Evolutionary conservation across 2,329 filamentous ascomycete species (phyloP).

Genomic region (Didymella lethalis): DNA sequence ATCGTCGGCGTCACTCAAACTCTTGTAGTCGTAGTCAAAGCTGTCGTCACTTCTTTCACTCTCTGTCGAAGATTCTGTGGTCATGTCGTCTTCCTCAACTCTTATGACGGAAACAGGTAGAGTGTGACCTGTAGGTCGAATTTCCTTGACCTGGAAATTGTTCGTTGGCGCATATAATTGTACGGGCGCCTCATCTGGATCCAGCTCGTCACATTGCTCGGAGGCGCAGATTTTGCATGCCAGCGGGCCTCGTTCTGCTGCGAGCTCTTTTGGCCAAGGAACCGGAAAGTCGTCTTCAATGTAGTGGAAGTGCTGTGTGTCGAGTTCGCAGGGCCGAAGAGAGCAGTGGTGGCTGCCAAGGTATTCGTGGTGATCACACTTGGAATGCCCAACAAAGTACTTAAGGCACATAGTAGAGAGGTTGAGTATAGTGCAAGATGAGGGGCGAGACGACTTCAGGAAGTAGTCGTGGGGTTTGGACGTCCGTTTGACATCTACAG

Average conservation of each 20-base stretch:
- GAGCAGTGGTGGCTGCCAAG: conserved; percentile 18
- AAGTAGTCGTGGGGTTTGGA: not conserved
- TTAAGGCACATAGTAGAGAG: conserved; percentile 14
- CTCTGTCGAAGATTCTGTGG: not conserved
- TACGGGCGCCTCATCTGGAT: conserved; percentile 17
- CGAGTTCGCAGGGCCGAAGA: conserved; percentile 4
- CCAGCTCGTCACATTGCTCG: conserved; percentile 1
- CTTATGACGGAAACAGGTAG: not conserved
- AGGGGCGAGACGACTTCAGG: not conserved
- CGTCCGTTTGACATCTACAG: conserved; percentile 12
- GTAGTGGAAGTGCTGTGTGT: conserved; percentile 11
- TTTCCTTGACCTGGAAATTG: conserved; percentile 3
- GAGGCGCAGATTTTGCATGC: conserved; percentile 11
- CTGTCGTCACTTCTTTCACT: not conserved
- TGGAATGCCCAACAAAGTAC: conserved; percentile 2
- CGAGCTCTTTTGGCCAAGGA: not conserved
- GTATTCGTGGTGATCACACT: conserved; percentile 16
- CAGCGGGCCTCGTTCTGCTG: not conserved
- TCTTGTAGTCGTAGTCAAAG: conserved; percentile 14
- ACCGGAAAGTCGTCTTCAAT: conserved; percentile 9
- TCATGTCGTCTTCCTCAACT: not conserved
- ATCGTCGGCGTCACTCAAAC: conserved; percentile 13
- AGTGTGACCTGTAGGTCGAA: not conserved
- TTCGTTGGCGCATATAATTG: conserved; percentile 13
- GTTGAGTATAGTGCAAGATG: not conserved